A percentile compares a stretch with the other conserved stretches of the same genome.
phyloP scores from a whole-genome alignment of 352 stramenopile genomes.

The Globisporangium mamillatum region DNA sequence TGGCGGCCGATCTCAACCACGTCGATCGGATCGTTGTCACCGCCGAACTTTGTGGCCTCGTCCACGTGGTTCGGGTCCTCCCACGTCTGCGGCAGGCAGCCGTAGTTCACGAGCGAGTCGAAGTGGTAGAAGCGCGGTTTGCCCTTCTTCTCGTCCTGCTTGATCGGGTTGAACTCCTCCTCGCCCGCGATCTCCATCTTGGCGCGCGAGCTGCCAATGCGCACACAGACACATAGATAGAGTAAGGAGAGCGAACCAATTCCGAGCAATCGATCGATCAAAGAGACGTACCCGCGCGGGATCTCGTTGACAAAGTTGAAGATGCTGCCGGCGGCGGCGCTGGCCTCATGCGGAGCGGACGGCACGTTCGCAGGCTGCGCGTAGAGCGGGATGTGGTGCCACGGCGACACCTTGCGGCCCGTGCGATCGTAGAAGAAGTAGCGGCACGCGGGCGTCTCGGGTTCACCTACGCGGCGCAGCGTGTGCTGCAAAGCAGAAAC shows the following conservation, averaged over 20 bases:
- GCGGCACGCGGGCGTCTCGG: slow-evolving; percentile 68
- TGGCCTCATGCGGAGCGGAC: slow-evolving; percentile 30
- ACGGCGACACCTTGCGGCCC: slow-evolving; percentile 85
- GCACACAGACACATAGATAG: neutral
- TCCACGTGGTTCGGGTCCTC: slow-evolving; percentile 97
- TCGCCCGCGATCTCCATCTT: slow-evolving; percentile 95
- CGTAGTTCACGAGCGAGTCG: slow-evolving; percentile 95
- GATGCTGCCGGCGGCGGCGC: slow-evolving; percentile 28
- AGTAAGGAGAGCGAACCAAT: neutral
- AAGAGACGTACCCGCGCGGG: slow-evolving; percentile 53
- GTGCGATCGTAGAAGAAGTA: slow-evolving; percentile 82
- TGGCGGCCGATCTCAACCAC: slow-evolving; percentile 97
- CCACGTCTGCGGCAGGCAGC: slow-evolving; percentile 99
- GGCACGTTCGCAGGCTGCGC: slow-evolving; percentile 26
- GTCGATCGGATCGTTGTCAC: slow-evolving; percentile 99
- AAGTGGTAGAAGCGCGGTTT: slow-evolving; percentile 90
- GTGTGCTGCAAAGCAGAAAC: slow-evolving; percentile 40
- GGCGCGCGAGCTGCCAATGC: slow-evolving; percentile 36
- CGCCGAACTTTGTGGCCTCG: slow-evolving; percentile 84
- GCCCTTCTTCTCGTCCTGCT: slow-evolving; percentile 98
- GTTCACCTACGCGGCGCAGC: slow-evolving; percentile 54
- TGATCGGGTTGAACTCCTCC: slow-evolving; percentile 92
- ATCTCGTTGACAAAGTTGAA: slow-evolving; percentile 96
- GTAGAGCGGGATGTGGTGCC: slow-evolving; percentile 92
- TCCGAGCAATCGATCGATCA: neutral